Evolutionary conservation across 345 rosid genomes (phyloP).

Genomic region (Brassica cretica): DNA sequence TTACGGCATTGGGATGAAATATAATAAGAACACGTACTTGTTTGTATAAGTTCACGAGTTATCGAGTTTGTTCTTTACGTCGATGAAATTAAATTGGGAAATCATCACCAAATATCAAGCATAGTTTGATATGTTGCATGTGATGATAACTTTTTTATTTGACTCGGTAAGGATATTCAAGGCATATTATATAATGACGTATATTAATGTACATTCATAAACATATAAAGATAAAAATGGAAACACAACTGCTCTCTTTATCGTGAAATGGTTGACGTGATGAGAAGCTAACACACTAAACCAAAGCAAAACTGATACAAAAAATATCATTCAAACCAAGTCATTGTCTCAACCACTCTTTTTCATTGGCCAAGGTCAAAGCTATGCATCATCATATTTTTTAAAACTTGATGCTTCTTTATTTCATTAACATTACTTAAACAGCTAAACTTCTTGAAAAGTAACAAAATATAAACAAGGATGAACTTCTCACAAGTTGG

Average conservation of each 20-base stretch:
- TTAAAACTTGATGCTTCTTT: background rate
- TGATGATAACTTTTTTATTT: background rate
- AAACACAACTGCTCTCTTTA: conserved; percentile 41
- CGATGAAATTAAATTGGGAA: background rate
- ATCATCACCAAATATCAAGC: conserved; percentile 11
- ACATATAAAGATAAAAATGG: conserved; percentile 17
- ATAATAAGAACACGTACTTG: background rate
- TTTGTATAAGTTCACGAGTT: background rate
- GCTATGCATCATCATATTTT: conserved; percentile 33
- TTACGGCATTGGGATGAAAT: background rate
- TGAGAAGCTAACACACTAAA: conserved; percentile 39
- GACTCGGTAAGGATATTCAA: conserved; percentile 17
- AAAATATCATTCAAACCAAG: conserved; percentile 28
- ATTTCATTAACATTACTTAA: background rate
- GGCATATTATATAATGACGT: background rate
- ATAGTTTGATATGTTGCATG: background rate
- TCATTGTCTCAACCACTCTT: conserved; percentile 41
- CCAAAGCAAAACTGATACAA: conserved; percentile 6
- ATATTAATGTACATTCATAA: background rate
- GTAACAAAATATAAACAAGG: background rate
- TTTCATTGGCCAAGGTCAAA: conserved; percentile 36
- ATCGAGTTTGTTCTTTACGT: background rate
- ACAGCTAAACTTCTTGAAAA: conserved; percentile 9
- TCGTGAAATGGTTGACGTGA: conserved; percentile 35
- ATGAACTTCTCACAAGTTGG: background rate